Conservation (phyloP, 2,329 filamentous ascomycete genomes). For the Curvularia spicifera region DNA sequence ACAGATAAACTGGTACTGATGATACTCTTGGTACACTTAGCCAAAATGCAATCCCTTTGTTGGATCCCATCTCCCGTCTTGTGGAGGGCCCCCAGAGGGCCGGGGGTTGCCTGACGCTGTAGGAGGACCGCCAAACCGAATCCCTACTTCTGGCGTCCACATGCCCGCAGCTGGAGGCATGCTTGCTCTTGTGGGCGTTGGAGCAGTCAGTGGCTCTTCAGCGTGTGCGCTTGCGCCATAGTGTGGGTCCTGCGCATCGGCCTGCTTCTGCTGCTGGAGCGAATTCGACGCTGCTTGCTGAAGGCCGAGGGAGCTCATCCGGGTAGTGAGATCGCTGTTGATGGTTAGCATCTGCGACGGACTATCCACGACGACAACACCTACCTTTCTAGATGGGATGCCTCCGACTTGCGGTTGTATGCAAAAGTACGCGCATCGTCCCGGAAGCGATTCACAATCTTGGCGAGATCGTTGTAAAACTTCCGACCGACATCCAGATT, state of each 20-base stretch:
- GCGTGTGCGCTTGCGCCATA: constrained; percentile 58
- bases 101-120: constrained; percentile 40
- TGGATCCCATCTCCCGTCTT: constrained; percentile 51
- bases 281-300: constrained; percentile 51
- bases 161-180: constrained; percentile 58
- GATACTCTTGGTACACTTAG: constrained; percentile 19
- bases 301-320: constrained; percentile 66
- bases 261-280: constrained; percentile 54
- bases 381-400: constrained; percentile 78
- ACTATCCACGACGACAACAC: constrained; percentile 37
- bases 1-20: neutral
- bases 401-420: constrained; percentile 80
- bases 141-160: constrained; percentile 83
- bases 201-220: constrained; percentile 62
- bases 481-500: constrained; percentile 91
- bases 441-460: constrained; percentile 83
- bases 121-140: constrained; percentile 69
- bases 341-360: constrained; percentile 16
- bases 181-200: constrained; percentile 50
- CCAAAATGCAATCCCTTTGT: constrained; percentile 50
- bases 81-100: constrained; percentile 43
- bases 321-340: constrained; percentile 62
- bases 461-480: constrained; percentile 95
- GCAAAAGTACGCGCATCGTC: constrained; percentile 82
- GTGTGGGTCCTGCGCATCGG: constrained; percentile 64